Percentiles rank a stretch among this genome's conserved stretches.
Conservation (phyloP, 345 rosid species). For the Gossypioides kirkii region DNA sequence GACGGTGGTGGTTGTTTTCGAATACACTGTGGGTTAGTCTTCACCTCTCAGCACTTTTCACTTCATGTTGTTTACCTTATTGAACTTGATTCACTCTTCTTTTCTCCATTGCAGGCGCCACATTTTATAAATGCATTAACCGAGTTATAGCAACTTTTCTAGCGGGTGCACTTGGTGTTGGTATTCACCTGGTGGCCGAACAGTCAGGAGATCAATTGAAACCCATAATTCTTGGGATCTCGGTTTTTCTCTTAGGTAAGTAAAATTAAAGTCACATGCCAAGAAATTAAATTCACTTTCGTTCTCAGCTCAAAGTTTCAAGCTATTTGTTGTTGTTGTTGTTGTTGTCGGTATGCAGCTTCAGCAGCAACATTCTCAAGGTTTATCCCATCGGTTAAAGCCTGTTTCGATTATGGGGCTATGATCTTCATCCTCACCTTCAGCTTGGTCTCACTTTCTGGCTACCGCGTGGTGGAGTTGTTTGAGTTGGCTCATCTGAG, state of each 20-base stretch:
- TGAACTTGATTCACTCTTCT: neutral
- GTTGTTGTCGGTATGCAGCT: constrained; percentile 35
- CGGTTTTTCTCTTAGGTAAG: constrained; percentile 63
- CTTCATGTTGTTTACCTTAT: neutral
- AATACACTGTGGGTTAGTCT: constrained; percentile 51
- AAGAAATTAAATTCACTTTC: neutral
- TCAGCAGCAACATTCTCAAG: constrained; percentile 69
- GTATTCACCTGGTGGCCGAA: constrained; percentile 56
- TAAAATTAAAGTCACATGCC: neutral
- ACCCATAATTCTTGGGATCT: constrained; percentile 51
- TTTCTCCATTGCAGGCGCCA: constrained; percentile 48
- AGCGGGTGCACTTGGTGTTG: constrained; percentile 68
- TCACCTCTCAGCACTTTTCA: neutral
- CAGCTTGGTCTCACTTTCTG: constrained; percentile 62
- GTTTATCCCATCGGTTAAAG: constrained; percentile 64
- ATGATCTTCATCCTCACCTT: constrained; percentile 77
- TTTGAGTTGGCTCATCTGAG: constrained; percentile 56
- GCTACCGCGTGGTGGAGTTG: constrained; percentile 53
- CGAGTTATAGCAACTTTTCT: constrained; percentile 55
- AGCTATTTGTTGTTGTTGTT: neutral
- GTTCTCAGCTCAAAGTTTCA: neutral
- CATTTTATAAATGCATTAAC: constrained; percentile 54
- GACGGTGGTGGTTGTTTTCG: constrained; percentile 77
- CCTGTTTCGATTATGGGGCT: constrained; percentile 71
- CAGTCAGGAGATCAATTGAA: constrained; percentile 43